These are phyloP conservation scores for Trypanosoma boissoni DNA, from an alignment of 208 protist genomes.

Conservation along the genomic window DNA sequence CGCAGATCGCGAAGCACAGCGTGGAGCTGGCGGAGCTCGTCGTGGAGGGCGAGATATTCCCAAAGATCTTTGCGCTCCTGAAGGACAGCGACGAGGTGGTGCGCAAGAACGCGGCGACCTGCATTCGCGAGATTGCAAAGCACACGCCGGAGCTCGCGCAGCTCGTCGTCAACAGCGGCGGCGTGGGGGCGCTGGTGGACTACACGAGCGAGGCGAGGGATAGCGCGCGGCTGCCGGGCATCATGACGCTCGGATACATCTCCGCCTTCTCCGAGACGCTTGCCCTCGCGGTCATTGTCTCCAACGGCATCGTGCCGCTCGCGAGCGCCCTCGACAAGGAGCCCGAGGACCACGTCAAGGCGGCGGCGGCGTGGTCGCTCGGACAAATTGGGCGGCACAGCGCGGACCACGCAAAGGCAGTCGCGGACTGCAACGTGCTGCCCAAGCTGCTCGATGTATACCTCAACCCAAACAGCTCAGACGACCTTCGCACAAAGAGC, in stretches of 20 bases:
- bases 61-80: conserved; percentile 94
- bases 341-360: conserved; percentile 95
- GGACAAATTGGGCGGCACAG: conserved; percentile 97
- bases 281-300: conserved; percentile 95
- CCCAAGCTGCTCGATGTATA: conserved; percentile 92
- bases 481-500: conserved; percentile 95
- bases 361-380: conserved; percentile 92
- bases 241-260: conserved; percentile 99
- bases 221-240: conserved; percentile 92
- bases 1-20: conserved; percentile 98
- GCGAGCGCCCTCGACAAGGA: conserved; percentile 91
- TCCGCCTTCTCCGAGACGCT: conserved; percentile 97
- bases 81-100: conserved; percentile 96
- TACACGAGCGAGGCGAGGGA: conserved; percentile 94
- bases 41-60: conserved; percentile 98
- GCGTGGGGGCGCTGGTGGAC: conserved; percentile 96
- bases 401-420: conserved; percentile 96
- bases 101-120: conserved; percentile 96
- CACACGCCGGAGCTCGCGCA: conserved; percentile 97
- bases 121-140: conserved; percentile 98
- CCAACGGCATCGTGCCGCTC: conserved; percentile 91
- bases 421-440: conserved; percentile 96
- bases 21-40: conserved; percentile 98
- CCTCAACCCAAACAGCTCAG: conserved; percentile 81
- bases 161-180: conserved; percentile 97